Evolutionary conservation across 2,329 filamentous ascomycete species (phyloP).

Genomic region (Exophiala sp.): DNA sequence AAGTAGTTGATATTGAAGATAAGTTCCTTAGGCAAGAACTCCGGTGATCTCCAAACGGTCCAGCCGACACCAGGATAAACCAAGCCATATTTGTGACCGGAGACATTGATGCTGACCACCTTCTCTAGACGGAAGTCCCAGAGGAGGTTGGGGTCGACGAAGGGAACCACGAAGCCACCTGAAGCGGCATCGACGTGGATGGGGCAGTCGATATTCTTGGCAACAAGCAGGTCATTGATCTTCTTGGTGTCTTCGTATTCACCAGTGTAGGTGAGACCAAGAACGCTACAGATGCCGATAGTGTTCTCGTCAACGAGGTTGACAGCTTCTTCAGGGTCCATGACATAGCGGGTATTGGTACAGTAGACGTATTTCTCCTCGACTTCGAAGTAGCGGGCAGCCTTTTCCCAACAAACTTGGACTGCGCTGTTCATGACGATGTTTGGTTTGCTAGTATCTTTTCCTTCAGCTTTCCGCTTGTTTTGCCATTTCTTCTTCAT

Average conservation of each 20-base stretch:
- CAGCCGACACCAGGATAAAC: constrained; percentile 92
- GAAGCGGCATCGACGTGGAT: constrained; percentile 94
- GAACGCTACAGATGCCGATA: constrained; percentile 87
- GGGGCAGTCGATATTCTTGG: constrained; percentile 71
- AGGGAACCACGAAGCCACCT: constrained; percentile 89
- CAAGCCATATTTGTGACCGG: constrained; percentile 79
- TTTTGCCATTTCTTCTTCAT: constrained; percentile 97
- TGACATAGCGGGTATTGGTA: constrained; percentile 59
- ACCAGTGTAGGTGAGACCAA: constrained; percentile 92
- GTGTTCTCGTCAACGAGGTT: constrained; percentile 65
- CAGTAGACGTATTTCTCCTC: constrained; percentile 78
- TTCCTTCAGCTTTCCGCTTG: constrained; percentile 75
- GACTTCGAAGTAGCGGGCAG: constrained; percentile 82
- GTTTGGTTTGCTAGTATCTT: constrained; percentile 77
- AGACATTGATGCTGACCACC: constrained; percentile 91
- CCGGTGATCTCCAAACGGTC: constrained; percentile 81
- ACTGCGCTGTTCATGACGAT: constrained; percentile 95
- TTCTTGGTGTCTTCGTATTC: constrained; percentile 93
- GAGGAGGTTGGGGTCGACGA: constrained; percentile 74
- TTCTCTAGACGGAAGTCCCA: constrained; percentile 92
- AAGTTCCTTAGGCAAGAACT: constrained; percentile 82
- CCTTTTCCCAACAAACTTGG: constrained; percentile 97
- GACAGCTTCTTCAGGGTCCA: constrained; percentile 61
- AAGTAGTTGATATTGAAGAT: constrained; percentile 99
- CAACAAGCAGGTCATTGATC: constrained; percentile 79